phyloP scores from a whole-genome alignment of 179 eudicot genomes.

The Spinacia oleracea region DNA sequence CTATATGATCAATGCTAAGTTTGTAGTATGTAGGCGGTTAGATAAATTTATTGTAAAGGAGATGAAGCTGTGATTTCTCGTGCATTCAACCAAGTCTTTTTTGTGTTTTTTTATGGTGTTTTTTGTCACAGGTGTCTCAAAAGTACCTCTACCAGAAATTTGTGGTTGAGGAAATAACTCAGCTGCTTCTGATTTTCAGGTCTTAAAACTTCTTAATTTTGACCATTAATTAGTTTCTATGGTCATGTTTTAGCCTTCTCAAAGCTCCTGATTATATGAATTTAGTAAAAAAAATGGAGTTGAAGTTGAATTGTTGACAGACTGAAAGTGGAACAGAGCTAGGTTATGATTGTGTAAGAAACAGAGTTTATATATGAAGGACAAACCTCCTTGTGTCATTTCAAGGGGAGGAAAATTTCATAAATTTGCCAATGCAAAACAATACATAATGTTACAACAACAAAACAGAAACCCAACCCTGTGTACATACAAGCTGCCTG shows the following conservation, averaged over 20 bases:
- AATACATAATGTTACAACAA: conserved; percentile 33
- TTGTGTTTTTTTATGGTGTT: neutral
- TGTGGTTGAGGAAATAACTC: conserved; percentile 20
- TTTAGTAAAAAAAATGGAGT: neutral
- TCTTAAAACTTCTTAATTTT: neutral
- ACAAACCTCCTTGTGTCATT: conserved; percentile 23
- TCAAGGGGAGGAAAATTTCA: conserved; percentile 26
- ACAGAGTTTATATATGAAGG: conserved; percentile 22
- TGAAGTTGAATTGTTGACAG: neutral
- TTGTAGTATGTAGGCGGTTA: conserved; percentile 24
- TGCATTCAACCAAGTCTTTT: conserved; percentile 22
- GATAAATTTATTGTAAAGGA: conserved; percentile 28
- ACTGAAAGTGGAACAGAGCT: conserved; percentile 1
- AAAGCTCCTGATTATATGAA: neutral
- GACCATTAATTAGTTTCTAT: neutral
- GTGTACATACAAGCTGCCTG: conserved; percentile 35
- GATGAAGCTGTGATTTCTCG: conserved; percentile 29
- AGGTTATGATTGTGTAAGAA: conserved; percentile 12
- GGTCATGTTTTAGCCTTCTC: neutral
- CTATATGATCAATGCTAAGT: conserved; percentile 1
- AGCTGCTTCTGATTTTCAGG: conserved; percentile 6
- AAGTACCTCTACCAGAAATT: neutral
- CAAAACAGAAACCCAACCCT: conserved; percentile 27
- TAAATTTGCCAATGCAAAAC: conserved; percentile 25
- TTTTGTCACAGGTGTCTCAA: conserved; percentile 26